Conservation (phyloP, 1,284 basidiomycete genomes). For the Rhodotorula sp. region DNA sequence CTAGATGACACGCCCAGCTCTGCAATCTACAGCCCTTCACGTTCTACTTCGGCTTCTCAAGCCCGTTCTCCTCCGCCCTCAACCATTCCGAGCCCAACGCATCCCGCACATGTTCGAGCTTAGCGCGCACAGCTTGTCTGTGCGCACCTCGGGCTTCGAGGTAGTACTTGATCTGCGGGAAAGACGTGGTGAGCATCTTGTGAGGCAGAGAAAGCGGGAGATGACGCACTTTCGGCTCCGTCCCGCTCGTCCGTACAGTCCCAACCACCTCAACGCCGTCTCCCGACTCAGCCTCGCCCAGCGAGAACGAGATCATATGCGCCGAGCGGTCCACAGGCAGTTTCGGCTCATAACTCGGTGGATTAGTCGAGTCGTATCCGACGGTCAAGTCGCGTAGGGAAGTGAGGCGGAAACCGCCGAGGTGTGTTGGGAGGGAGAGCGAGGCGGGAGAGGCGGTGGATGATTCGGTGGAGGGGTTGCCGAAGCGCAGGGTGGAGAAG, state of each 20-base stretch:
- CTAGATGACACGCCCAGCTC: no score
- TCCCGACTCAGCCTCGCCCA: slow-evolving; percentile 49
- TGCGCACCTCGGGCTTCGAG: slow-evolving; percentile 67
- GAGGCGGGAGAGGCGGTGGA: not conserved
- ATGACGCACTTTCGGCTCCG: slow-evolving; percentile 70
- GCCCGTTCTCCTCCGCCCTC: slow-evolving; percentile 59
- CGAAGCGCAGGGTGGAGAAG: slow-evolving; percentile 61
- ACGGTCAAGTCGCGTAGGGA: slow-evolving; percentile 69
- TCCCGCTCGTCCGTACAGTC: slow-evolving; percentile 66
- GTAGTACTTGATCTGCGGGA: slow-evolving; percentile 71
- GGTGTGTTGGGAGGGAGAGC: slow-evolving; percentile 53
- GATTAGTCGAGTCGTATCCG: slow-evolving; percentile 62
- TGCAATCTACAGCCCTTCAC: no score
- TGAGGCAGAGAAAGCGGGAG: not conserved
- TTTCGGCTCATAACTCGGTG: slow-evolving; percentile 57
- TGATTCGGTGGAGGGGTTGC: not conserved
- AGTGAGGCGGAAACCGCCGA: slow-evolving; percentile 62
- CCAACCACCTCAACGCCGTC: slow-evolving; percentile 60
- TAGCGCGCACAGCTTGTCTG: slow-evolving; percentile 51
- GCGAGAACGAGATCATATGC: slow-evolving; percentile 73
- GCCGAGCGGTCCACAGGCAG: slow-evolving; percentile 68
- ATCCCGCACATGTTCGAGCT: slow-evolving; percentile 56
- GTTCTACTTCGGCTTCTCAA: slow-evolving; percentile 47
- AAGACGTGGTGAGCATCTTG: not conserved
- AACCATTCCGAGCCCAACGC: slow-evolving; percentile 68